Percentiles rank a stretch among this genome's conserved stretches.
Evolutionary conservation across 2,329 filamentous ascomycete species (phyloP).

Genomic region (Fusarium burgessii): DNA sequence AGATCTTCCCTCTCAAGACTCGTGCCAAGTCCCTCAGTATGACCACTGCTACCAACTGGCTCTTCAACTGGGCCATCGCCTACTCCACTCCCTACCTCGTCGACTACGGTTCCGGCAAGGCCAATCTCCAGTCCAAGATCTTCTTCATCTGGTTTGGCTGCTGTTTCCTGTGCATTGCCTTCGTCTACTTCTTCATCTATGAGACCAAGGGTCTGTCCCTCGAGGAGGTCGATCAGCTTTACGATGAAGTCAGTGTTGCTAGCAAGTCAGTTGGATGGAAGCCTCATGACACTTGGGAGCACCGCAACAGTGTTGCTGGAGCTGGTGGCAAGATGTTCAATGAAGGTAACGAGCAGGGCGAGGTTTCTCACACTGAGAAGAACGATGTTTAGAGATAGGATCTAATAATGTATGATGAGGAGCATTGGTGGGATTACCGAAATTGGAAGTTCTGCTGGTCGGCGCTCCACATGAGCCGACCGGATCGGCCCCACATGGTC

Average conservation of each 20-base stretch:
- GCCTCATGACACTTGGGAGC: slow-evolving; percentile 54
- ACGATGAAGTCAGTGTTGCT: slow-evolving; percentile 71
- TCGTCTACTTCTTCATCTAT: slow-evolving; percentile 82
- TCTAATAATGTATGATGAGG: neutral
- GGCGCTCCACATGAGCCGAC: neutral
- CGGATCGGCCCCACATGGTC: neutral
- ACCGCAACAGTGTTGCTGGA: slow-evolving; percentile 39
- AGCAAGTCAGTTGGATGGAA: slow-evolving; percentile 66
- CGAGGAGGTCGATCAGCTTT: slow-evolving; percentile 86
- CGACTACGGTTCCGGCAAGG: slow-evolving; percentile 75
- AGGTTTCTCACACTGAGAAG: slow-evolving; percentile 35
- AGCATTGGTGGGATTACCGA: neutral
- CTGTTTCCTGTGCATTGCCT: slow-evolving; percentile 77
- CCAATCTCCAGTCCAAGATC: slow-evolving; percentile 79
- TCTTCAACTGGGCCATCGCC: slow-evolving; percentile 80
- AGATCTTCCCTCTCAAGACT: slow-evolving; percentile 72
- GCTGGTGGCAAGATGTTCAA: slow-evolving; percentile 34
- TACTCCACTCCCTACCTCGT: slow-evolving; percentile 86
- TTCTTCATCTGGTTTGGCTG: slow-evolving; percentile 83
- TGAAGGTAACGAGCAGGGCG: slow-evolving; percentile 4
- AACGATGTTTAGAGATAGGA: slow-evolving; percentile 15
- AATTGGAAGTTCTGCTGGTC: neutral
- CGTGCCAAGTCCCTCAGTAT: slow-evolving; percentile 74
- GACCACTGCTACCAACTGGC: slow-evolving; percentile 80
- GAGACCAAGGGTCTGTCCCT: slow-evolving; percentile 88